phyloP scores from a whole-genome alignment of 176 grass and related monocot species.

The Aegilops bicornis region DNA sequence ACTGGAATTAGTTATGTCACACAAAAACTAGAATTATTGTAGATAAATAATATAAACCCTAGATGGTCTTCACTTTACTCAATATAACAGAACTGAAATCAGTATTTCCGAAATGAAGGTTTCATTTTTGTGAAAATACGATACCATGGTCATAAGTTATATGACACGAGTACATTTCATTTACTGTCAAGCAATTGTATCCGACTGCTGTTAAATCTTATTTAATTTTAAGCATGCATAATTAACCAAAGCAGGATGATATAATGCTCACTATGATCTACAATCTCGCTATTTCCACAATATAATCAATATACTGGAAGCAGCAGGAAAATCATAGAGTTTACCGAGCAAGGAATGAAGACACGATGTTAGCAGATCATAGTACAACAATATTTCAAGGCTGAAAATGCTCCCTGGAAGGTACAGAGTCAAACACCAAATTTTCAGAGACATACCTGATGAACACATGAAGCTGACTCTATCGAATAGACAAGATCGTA shows the following conservation, averaged over 20 bases:
- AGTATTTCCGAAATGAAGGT: neutral
- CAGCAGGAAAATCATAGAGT: neutral
- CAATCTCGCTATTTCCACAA: neutral
- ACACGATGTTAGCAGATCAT: neutral
- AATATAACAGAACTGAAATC: neutral
- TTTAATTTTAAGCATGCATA: neutral
- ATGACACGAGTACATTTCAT: neutral
- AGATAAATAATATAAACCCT: neutral
- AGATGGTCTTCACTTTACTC: neutral
- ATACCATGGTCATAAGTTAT: neutral
- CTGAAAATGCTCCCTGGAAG: slow-evolving; percentile 12
- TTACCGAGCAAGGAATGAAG: neutral
- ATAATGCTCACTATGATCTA: neutral
- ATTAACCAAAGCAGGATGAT: neutral
- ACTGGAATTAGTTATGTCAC: neutral
- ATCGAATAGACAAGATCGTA: too few species aligned
- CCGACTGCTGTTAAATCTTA: neutral
- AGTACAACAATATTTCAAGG: neutral
- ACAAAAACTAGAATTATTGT: neutral
- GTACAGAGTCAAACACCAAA: too few species aligned
- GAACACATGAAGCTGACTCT: too few species aligned
- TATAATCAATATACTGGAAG: neutral
- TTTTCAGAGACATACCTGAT: too few species aligned
- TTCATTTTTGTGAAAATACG: neutral
- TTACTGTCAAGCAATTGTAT: neutral